Conservation (phyloP, 495 filamentous ascomycete species). For the Penicillium bialowiezense region DNA sequence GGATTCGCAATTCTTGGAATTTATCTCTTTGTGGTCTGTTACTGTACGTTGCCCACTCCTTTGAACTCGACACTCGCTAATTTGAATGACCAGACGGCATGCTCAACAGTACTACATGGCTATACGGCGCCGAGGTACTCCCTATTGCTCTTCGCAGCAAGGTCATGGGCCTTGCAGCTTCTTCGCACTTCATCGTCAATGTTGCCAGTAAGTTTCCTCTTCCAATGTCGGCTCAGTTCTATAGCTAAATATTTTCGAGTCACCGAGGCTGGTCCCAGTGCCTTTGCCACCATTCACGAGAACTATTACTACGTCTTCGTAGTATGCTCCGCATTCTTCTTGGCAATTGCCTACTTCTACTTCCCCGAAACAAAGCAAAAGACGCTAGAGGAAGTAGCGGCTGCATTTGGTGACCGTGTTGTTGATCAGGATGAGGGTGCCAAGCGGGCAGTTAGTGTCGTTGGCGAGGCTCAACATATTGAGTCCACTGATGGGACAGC, state of each 20-base stretch:
- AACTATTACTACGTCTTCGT: constrained; percentile 64
- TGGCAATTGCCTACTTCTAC: constrained; percentile 50
- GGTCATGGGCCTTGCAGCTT: constrained; percentile 57
- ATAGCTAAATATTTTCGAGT: constrained; percentile 21
- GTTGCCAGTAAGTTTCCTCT: constrained; percentile 40
- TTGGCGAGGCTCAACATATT: constrained; percentile 25
- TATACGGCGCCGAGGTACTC: constrained; percentile 59
- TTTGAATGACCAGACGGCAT: constrained; percentile 41
- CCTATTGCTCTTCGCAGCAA: constrained; percentile 56
- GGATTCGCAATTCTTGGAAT: constrained; percentile 61
- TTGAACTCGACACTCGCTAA: constrained; percentile 4
- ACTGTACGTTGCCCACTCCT: constrained; percentile 40
- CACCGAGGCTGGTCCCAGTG: constrained; percentile 57
- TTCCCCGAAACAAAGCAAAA: constrained; percentile 59
- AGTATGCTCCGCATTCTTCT: constrained; percentile 48
- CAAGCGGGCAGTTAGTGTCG: constrained; percentile 12
- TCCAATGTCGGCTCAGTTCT: neutral
- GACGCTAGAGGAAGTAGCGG: constrained; percentile 57
- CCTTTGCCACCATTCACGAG: constrained; percentile 56
- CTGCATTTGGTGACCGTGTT: constrained; percentile 55
- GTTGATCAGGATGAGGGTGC: constrained; percentile 36
- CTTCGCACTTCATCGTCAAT: constrained; percentile 58
- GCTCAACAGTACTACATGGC: constrained; percentile 60
- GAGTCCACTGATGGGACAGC: constrained; percentile 8
- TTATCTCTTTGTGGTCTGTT: constrained; percentile 55